A percentile compares a stretch with the other conserved stretches of the same genome.
Conservation (phyloP, 495 filamentous ascomycete species). For the Oleoguttula mirabilis region DNA sequence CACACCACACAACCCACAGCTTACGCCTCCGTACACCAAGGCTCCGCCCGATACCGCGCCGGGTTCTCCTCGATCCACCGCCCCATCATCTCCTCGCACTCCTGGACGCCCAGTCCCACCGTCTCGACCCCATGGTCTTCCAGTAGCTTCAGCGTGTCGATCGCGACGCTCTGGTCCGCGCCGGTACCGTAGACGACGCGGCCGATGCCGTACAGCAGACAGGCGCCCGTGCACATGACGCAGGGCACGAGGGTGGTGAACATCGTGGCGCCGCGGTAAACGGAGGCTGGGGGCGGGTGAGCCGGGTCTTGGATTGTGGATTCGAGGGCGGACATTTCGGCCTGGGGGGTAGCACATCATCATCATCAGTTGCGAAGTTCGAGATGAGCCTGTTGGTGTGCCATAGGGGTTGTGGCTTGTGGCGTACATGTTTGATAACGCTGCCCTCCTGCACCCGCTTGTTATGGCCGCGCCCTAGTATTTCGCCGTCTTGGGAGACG, state of each 20-base stretch:
- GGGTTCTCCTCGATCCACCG: slow-evolving; percentile 3
- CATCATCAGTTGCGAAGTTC: no score
- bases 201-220: slow-evolving; percentile 3
- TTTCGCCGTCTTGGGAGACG: slow-evolving; percentile 2
- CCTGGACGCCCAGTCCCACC: not conserved
- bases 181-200: slow-evolving; percentile 3
- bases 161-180: slow-evolving; percentile 1
- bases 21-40: no score
- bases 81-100: slow-evolving; percentile 8
- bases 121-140: not conserved
- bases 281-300: not conserved
- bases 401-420: not conserved
- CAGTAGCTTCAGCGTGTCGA: slow-evolving; percentile 3
- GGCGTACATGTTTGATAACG: slow-evolving; percentile 5
- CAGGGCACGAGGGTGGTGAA: slow-evolving; percentile 3
- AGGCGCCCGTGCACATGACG: slow-evolving; percentile 8
- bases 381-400: not conserved
- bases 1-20: no score
- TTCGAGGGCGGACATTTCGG: slow-evolving; percentile 7
- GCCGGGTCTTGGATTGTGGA: not conserved
- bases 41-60: not conserved
- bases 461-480: slow-evolving; percentile 1
- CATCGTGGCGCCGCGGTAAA: slow-evolving; percentile 4
- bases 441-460: slow-evolving; percentile 2
- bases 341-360: no score